These are phyloP conservation scores for Penicillium polonicum DNA, from an alignment of 2,329 filamentous ascomycete species.

Conservation along the genomic window DNA sequence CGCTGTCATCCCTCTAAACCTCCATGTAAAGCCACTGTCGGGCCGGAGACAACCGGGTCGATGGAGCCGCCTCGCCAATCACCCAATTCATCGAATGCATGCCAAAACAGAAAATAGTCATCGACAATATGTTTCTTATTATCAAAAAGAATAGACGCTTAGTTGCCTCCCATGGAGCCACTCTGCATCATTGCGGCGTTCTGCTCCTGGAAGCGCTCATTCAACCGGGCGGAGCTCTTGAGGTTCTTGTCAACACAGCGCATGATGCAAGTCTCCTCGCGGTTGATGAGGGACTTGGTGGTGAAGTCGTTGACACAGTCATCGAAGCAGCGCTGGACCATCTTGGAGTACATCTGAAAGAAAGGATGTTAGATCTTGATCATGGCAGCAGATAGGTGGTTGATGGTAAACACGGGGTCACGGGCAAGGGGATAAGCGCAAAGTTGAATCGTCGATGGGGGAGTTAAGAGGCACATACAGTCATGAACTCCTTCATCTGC, in stretches of 20 bases:
- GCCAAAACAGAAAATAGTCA: not conserved
- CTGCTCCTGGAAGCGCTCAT: constrained; percentile 82
- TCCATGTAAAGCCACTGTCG: not conserved
- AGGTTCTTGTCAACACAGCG: constrained; percentile 96
- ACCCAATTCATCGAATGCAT: not conserved
- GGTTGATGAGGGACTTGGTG: constrained; percentile 84
- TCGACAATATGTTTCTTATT: not conserved
- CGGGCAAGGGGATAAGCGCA: not conserved
- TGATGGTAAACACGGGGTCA: not conserved
- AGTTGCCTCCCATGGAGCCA: constrained; percentile 49
- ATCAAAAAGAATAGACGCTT: not conserved
- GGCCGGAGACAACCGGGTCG: not conserved
- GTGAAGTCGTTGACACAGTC: constrained; percentile 98
- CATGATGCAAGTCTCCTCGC: constrained; percentile 88
- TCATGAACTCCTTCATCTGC: constrained; percentile 99
- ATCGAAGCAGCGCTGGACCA: constrained; percentile 74
- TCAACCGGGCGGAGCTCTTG: constrained; percentile 84
- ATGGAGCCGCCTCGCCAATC: not conserved
- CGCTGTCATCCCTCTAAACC: not conserved
- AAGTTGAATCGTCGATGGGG: no score
- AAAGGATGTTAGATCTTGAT: constrained; percentile 16
- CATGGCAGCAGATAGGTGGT: not conserved
- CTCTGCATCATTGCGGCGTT: constrained; percentile 66
- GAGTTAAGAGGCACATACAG: constrained; percentile 58
- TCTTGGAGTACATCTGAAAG: constrained; percentile 62